phyloP scores from a whole-genome alignment of 306 rosid genomes.

The Ceratonia siliqua region DNA sequence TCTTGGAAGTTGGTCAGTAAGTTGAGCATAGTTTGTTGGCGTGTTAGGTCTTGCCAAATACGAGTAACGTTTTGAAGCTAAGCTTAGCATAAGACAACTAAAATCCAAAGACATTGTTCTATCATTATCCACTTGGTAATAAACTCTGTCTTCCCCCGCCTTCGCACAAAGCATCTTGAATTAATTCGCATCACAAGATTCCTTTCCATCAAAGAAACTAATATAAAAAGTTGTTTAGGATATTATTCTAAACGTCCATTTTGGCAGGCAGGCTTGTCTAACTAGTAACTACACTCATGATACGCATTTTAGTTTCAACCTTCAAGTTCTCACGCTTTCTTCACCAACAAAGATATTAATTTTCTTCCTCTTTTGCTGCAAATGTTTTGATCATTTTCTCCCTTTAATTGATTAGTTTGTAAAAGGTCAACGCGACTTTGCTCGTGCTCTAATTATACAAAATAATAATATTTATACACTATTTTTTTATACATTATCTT shows the following conservation, averaged over 20 bases:
- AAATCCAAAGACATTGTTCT: slow-evolving; percentile 3
- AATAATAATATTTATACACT: too few relatives aligned
- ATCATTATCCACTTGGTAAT: neutral
- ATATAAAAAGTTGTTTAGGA: neutral
- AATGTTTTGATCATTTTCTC: neutral
- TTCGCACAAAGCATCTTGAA: neutral
- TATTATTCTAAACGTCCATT: neutral
- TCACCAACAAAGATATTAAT: neutral
- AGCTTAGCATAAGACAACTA: slow-evolving; percentile 1
- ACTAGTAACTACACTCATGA: neutral
- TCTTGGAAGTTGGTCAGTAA: slow-evolving; percentile 21
- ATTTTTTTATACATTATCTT: too few relatives aligned
- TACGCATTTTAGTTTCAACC: neutral
- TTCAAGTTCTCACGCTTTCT: neutral
- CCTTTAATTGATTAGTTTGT: neutral
- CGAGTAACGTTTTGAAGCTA: neutral
- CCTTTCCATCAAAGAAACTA: neutral
- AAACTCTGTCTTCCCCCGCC: neutral
- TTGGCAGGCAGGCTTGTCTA: neutral
- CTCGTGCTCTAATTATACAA: too few relatives aligned
- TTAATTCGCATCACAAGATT: neutral
- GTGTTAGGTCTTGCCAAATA: slow-evolving; percentile 4
- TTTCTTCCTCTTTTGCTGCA: neutral
- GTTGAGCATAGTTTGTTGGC: neutral
- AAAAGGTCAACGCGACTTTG: too few relatives aligned